phyloP scores from a whole-genome alignment of 768 basidiomycete species.

The Phlebiopsis flavidoalba region DNA sequence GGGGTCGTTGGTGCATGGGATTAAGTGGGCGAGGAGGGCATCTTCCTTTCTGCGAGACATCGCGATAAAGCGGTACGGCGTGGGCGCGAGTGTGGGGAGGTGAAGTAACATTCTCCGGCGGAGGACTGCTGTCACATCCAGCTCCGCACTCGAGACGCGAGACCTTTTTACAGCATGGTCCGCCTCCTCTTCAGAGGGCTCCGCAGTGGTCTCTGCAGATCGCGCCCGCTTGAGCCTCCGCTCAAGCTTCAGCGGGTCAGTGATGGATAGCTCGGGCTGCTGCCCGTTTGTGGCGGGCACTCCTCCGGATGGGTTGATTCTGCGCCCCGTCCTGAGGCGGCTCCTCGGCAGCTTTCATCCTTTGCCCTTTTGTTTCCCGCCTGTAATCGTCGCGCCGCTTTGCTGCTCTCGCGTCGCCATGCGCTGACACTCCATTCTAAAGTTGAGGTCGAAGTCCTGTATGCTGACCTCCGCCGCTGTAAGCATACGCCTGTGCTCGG shows the following conservation, averaged over 20 bases:
- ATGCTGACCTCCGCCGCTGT: slow-evolving; percentile 82
- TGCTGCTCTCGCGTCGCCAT: slow-evolving; percentile 77
- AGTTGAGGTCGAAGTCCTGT: slow-evolving; percentile 76
- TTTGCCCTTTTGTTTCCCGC: slow-evolving; percentile 27
- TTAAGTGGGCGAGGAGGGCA: slow-evolving; percentile 14
- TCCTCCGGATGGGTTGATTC: slow-evolving; percentile 57
- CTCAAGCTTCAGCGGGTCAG: slow-evolving; percentile 67
- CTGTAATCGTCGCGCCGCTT: slow-evolving; percentile 52
- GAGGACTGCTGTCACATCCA: slow-evolving; percentile 35
- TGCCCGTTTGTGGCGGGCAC: slow-evolving; percentile 70
- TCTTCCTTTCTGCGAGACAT: slow-evolving; percentile 12
- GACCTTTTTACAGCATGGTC: slow-evolving; percentile 54
- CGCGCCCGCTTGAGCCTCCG: slow-evolving; percentile 70
- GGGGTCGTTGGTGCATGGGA: slow-evolving; percentile 1
- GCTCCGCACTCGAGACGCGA: slow-evolving; percentile 31
- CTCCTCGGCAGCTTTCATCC: slow-evolving; percentile 25
- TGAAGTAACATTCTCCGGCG: slow-evolving; percentile 27
- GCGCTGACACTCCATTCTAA: slow-evolving; percentile 78
- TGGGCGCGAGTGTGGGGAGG: slow-evolving; percentile 30
- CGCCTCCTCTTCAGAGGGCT: slow-evolving; percentile 48
- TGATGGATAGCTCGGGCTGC: slow-evolving; percentile 64
- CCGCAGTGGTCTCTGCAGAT: slow-evolving; percentile 48
- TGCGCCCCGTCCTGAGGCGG: slow-evolving; percentile 30
- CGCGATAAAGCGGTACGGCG: slow-evolving; percentile 48
- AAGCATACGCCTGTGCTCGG: slow-evolving; percentile 86